Base-by-base conservation (phyloP, 2,329 filamentous ascomycete genomes). In the Cucurbitaria berberidis region DNA sequence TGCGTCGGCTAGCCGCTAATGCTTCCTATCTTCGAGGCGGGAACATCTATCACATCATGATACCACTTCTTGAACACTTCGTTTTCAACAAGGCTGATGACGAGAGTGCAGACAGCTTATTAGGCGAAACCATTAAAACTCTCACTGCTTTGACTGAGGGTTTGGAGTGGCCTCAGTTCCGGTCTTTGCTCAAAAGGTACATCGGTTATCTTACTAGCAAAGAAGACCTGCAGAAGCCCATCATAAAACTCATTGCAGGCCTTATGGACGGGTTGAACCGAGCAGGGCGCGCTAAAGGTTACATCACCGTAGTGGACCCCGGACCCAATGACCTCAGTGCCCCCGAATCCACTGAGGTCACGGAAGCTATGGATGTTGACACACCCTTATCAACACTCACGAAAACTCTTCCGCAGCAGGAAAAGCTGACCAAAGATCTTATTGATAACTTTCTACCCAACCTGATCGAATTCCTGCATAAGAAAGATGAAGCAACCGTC, bases 401-500 rank as follows among this genome's bases (percentile, higher is more conserved):
- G 8, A 80, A 75, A 35, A 90, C 88, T 0, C 79, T 92, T 48
- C 91, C 91, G 0, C 81, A 82, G 29, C 75, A 83, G 55, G 78
- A 85, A 9, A 91, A 91, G 71, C 80, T 96, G 29, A 80, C 84
- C 15, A 81, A 84, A 1, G 91, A 96, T 62, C 80, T 98, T 46
- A 83, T 85, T 35, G 84, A 85, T 18, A 87, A 87, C 57, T 89
- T 96, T 64, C 78, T 96, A 32, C 91, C 93, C 0, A 85, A 89
- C 16, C 78, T 99, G 27, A 83, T 88, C n/a, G 85, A 86, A 40
- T 95, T 96, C 70, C 84, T 98, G 24, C 93, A 97, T 66, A 88
- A 96, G 66, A 98, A 97, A 74, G 91, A 98, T 59, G 95, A 99
- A 72, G 88, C 91, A 1, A 93, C 92, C 44, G 93, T 99, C 74